A percentile compares a stretch with the other conserved stretches of the same genome.
Evolutionary conservation across 75 land plant species (phyloP).

Genomic region (Adiantum capillusveneris): DNA sequence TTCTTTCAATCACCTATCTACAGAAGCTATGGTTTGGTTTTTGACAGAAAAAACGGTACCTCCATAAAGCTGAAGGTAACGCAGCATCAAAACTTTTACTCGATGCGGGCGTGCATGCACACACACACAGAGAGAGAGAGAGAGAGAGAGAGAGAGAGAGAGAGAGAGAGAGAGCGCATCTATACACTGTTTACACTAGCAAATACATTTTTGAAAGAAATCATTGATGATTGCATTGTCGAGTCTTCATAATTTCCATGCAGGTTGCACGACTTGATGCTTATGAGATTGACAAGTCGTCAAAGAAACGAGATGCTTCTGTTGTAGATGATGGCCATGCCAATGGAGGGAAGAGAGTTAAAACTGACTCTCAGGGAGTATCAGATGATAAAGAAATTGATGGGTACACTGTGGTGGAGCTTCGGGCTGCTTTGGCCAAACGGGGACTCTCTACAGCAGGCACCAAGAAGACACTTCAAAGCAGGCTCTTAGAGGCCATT

Average conservation of each 20-base stretch:
- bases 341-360: neutral
- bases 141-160: too few species aligned
- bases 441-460: conserved; percentile 60
- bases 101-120: neutral
- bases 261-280: neutral
- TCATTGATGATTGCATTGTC: too few species aligned
- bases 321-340: neutral
- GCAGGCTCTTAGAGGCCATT: conserved; percentile 27
- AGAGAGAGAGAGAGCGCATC: too few species aligned
- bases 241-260: neutral
- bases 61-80: neutral
- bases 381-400: neutral
- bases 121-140: too few species aligned
- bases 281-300: neutral
- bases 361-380: neutral
- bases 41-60: neutral
- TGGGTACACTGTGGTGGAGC: conserved; percentile 31
- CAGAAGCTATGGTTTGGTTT: neutral
- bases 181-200: too few species aligned
- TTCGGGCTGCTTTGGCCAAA: conserved; percentile 46
- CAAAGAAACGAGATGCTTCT: neutral
- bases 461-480: conserved; percentile 28
- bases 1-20: neutral
- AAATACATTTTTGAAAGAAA: too few species aligned
- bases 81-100: neutral